Conservation (phyloP, 2,329 filamentous ascomycete species). For the Stagonosporopsis cucurbitacearum region DNA sequence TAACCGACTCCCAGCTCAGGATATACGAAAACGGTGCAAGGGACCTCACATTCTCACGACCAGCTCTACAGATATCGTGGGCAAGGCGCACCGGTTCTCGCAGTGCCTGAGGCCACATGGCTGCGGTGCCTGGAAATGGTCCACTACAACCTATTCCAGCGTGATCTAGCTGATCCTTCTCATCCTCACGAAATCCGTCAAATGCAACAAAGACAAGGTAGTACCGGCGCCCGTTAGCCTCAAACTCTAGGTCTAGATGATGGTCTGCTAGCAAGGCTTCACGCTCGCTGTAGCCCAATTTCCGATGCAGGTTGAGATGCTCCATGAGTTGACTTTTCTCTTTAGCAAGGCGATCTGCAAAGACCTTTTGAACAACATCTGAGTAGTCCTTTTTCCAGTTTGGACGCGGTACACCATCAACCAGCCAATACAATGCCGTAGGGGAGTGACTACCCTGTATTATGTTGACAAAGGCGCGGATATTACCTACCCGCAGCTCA, state of each 20-base stretch:
- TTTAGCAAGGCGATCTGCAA: neutral
- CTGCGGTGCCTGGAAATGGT: neutral
- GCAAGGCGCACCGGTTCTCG: neutral
- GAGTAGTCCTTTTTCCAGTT: neutral
- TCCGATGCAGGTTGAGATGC: neutral
- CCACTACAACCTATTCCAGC: neutral
- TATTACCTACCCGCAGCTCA: neutral
- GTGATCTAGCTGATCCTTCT: neutral
- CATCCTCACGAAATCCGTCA: neutral
- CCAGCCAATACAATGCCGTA: neutral
- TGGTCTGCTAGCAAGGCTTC: neutral
- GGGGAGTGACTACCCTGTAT: neutral
- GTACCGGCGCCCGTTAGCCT: neutral
- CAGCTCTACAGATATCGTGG: neutral
- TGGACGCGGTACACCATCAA: neutral
- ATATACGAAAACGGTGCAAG: neutral
- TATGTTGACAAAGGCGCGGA: neutral
- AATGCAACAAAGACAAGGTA: neutral
- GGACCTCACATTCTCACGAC: neutral
- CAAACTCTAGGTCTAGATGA: neutral
- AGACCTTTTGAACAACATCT: neutral
- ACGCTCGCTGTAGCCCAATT: neutral
- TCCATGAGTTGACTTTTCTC: neutral
- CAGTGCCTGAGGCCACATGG: neutral
- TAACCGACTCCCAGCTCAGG: neutral